Evolutionary conservation across 2,329 filamentous ascomycete species (phyloP).

Genomic region (Fusarium fujikuroi): DNA sequence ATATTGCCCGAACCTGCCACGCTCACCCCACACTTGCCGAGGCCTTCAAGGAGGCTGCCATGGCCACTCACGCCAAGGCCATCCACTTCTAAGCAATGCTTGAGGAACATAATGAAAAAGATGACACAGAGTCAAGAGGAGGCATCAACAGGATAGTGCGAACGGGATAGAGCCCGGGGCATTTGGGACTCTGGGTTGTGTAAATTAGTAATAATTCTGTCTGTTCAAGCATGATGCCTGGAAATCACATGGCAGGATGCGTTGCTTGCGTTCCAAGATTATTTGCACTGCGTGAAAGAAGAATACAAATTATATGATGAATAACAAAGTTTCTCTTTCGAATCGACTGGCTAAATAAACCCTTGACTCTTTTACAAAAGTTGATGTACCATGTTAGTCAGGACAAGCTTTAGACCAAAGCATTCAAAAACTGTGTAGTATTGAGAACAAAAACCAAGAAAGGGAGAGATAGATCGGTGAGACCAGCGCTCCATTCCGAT

Average conservation of each 20-base stretch:
- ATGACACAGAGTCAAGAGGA: slow-evolving; percentile 36
- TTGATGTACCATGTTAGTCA: not conserved
- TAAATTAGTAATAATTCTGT: slow-evolving; percentile 48
- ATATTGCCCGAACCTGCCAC: slow-evolving; percentile 94
- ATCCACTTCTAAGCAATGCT: slow-evolving; percentile 81
- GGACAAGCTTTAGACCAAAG: not conserved
- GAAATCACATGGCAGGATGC: slow-evolving; percentile 32
- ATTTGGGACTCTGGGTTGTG: slow-evolving; percentile 43
- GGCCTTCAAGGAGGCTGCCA: slow-evolving; percentile 99
- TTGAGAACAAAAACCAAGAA: not conserved
- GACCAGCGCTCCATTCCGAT: not conserved
- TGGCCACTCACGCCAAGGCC: slow-evolving; percentile 94
- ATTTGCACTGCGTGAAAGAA: not conserved
- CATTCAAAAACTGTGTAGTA: not conserved
- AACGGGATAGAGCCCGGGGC: slow-evolving; percentile 40
- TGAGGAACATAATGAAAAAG: slow-evolving; percentile 28
- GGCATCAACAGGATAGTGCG: slow-evolving; percentile 32
- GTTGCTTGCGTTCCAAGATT: slow-evolving; percentile 16
- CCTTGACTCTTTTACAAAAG: not conserved
- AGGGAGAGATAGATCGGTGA: not conserved
- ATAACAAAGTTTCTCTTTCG: not conserved
- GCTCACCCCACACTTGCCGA: slow-evolving; percentile 96
- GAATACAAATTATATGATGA: not conserved
- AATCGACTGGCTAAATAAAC: too few relatives aligned
- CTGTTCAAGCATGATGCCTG: slow-evolving; percentile 47